Evolutionary conservation across 2,329 filamentous ascomycete genomes (phyloP).

Genomic region (Venturia carpophila): DNA sequence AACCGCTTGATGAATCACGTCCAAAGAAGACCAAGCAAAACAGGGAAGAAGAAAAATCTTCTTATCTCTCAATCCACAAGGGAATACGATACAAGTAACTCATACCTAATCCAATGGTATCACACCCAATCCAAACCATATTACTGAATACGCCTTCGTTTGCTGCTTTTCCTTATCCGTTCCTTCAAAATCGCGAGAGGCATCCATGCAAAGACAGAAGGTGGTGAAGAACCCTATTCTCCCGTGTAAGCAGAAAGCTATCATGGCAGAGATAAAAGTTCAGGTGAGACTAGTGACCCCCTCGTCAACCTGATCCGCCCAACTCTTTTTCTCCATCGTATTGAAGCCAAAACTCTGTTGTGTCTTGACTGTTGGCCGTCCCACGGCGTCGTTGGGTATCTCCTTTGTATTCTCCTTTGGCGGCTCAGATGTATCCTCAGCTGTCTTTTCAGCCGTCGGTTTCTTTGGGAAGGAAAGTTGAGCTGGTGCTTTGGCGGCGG

Average conservation of each 20-base stretch:
- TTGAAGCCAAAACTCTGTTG: conserved; percentile 21
- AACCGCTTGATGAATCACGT: too few relatives aligned
- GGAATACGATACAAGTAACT: neutral
- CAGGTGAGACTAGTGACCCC: conserved; percentile 8
- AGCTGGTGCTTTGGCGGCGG: conserved; percentile 12
- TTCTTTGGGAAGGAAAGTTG: conserved; percentile 18
- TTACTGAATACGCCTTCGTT: neutral
- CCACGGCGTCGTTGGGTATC: conserved; percentile 20
- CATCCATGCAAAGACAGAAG: neutral
- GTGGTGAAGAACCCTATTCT: neutral
- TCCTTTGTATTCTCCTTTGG: conserved; percentile 18
- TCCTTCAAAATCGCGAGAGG: neutral
- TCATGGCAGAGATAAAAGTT: neutral
- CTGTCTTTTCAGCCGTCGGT: neutral
- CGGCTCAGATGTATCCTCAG: neutral
- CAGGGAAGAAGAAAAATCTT: too few relatives aligned
- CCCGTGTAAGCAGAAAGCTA: neutral
- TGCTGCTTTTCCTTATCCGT: neutral
- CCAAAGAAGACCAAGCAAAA: too few relatives aligned
- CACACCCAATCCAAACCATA: neutral
- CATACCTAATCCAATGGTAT: neutral
- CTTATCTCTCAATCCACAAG: neutral
- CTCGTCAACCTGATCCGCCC: conserved; percentile 40
- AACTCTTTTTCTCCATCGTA: conserved; percentile 30
- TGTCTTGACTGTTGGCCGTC: conserved; percentile 26